Evolutionary conservation across 129 eudicot genomes (phyloP), one percentile per base, ranked within the genome.

Genomic region (Gnaphalium uliginosum): DNA sequence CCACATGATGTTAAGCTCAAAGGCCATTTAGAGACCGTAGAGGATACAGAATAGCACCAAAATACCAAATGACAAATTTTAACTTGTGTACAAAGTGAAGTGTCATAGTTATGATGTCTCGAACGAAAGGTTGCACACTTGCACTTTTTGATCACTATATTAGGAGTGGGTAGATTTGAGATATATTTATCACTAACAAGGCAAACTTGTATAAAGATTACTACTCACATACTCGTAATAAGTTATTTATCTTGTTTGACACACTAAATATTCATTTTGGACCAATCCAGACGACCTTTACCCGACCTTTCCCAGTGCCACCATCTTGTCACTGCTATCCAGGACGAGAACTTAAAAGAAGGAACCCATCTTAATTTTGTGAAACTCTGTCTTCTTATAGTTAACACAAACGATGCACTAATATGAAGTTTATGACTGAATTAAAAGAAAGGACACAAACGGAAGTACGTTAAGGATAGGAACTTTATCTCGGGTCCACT

Each of bases 401-500:
- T 46, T 59, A n/a, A 2, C 50, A 66, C 43, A 72, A 54, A 27
- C 51, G 21, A 21, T 43, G 64, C 10, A 71, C 37, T 56, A 17
- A 69, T 39, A 59, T 25, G 72, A 75, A 33, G 60, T 35, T 71
- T 43, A 18, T 1, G 62, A 32, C 23, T 33, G 76, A 74, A 74
- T 50, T 62, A 63, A 43, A 60, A 27, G 39, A 72, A 72, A 70
- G 67, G 39, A 68, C 82, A 2, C 50, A 66, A 30, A 71, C 19
- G 72, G 8, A 66, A 81, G 9, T 86, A 90, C 98, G 71, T 86
- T 80, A 94, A 86, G 5, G 90, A 81, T 18, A 90, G 74, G 26
- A 70, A 82, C 79, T 82, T 94, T 72, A 82, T 90, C 81, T 89
- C 93, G 8, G 84, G 57, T 23, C 92, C 93, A 39, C 89, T 90